Conservation (phyloP, 805 yeast species). For the Suhomyces faveliae region DNA sequence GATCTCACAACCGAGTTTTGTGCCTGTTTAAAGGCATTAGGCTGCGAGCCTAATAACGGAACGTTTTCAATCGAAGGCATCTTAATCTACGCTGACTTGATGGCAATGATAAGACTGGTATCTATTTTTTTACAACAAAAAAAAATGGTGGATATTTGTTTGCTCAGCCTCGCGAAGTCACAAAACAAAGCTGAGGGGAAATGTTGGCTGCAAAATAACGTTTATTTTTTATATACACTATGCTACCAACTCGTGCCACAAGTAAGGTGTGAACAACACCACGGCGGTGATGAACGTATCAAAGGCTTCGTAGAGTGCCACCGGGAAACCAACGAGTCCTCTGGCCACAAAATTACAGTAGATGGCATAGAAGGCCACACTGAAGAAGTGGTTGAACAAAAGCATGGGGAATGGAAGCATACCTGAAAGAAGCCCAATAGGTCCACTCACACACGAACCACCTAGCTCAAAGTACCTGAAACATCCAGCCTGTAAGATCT, state of each 20-base stretch:
- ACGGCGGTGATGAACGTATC: constrained; percentile 72
- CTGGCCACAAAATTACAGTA: constrained; percentile 61
- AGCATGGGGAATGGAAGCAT: constrained; percentile 70
- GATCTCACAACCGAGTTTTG: constrained; percentile 15
- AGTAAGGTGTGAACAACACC: constrained; percentile 74
- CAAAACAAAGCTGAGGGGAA: too few species aligned
- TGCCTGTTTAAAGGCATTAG: neutral
- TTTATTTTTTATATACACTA: constrained; percentile 2
- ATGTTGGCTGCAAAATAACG: too few species aligned
- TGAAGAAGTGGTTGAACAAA: constrained; percentile 81
- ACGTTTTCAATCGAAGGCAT: constrained; percentile 4
- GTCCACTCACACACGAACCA: constrained; percentile 74
- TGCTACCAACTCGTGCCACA: constrained; percentile 48
- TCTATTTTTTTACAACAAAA: too few species aligned
- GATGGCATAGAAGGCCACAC: constrained; percentile 85
- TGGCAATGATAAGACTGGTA: too few species aligned
- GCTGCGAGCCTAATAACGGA: constrained; percentile 4
- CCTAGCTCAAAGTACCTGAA: constrained; percentile 82
- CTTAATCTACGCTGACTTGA: too few species aligned
- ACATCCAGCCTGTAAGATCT: constrained; percentile 81
- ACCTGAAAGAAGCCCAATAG: constrained; percentile 83
- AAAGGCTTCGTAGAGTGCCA: constrained; percentile 68
- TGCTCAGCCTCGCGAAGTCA: too few species aligned
- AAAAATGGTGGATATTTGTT: too few species aligned
- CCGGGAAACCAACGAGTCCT: constrained; percentile 66